Evolutionary conservation across 345 rosid genomes (phyloP), one percentile per base, ranked within the genome.

Genomic region (Aquilaria sinensis): DNA sequence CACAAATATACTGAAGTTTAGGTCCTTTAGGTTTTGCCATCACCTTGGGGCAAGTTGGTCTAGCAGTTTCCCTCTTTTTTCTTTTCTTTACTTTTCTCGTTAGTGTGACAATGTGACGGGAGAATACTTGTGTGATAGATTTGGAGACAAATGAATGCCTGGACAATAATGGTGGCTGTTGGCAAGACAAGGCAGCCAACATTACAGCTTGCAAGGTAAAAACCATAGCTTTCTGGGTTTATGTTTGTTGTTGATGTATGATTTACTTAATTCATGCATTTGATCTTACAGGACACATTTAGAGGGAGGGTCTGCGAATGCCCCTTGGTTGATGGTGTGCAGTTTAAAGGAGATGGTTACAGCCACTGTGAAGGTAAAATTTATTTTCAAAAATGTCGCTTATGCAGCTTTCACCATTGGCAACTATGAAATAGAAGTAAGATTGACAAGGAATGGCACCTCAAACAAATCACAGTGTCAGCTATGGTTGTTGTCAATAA

Each of bases 281-380:
- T 60, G n/a, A 53, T 65, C 48, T 53, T 3, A 62, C 77, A 94
- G 99, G 99, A 94, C 76, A 94, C 99, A 13, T 94, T 94, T 63
- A 96, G 99, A 62, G 99, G 99, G 62, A 86, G 82, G 68, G 96
- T 90, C 58, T 94, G 99, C 47, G 97, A 82, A 61, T 94, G 99
- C 60, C 97, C 99, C 58, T 51, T 81, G 63, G 93, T 94, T 50
- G 89, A 90, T 82, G 99, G 96, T 47, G 92, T 94, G 75, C 88
- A 78, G 78, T 94, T 94, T 72, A 94, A 81, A 73, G 97, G 99
- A 75, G 97, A 94, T 75, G 99, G 97, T 68, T 94, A 94, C 76
- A 86, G 74, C 77, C 83, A 81, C 47, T 94, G 99, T 81, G 99
- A 95, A 84, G 90, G 99, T 91, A 56, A 74, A 78, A 31, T 55